Base-by-base conservation (phyloP, 2,329 filamentous ascomycete species). In the Macrophomina phaseolina region DNA sequence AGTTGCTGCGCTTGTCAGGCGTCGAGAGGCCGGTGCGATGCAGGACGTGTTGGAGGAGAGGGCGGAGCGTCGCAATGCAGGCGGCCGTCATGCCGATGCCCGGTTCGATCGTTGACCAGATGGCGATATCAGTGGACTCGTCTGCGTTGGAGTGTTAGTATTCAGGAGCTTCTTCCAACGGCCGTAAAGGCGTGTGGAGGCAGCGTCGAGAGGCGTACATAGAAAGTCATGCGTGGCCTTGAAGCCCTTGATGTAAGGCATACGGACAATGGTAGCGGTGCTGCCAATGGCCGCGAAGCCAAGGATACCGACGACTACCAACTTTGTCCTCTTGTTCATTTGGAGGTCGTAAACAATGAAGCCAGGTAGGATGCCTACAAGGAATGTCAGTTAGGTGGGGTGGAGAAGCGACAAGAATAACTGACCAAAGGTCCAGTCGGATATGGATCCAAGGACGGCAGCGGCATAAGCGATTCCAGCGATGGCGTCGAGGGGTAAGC, bases 341-440 rank as follows among this genome's bases (percentile, higher is more conserved):
- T 87, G 82, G 32, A 89, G 73, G 28, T 82, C 80, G 77, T 81
- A 84, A 1, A 89, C 80, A 4, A 90, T 77, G 68, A 84, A 83
- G 14, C 85, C 80, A 3, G 77, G 76, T 3, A 78, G 70, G 4
- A 70, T 72, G 0, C 74, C 75, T 66, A 23, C n/a, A 42, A 14
- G 9, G 38, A 51, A 30, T 8, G 12, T 55, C 9, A 14, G 36
- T 55, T 14, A 30, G 18, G 6, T 8, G 23, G 40, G 30, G 40
- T 46, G 38, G 28, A 16, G 49, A 4, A 9, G 14, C 14, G 23
- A 7, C 9, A 8, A 12, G 48, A 51, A 51, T 28, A 9, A 61
- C 56, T 53, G 36, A 66, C 64, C 64, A 23, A 77, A 73, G 2
- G 69, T 65, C 76, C 76, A 78, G 60, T 78, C 77, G 1, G 75